Evolutionary conservation across 169 alveolate genomes (phyloP).

Genomic region (Cardiosporidium cionae): DNA sequence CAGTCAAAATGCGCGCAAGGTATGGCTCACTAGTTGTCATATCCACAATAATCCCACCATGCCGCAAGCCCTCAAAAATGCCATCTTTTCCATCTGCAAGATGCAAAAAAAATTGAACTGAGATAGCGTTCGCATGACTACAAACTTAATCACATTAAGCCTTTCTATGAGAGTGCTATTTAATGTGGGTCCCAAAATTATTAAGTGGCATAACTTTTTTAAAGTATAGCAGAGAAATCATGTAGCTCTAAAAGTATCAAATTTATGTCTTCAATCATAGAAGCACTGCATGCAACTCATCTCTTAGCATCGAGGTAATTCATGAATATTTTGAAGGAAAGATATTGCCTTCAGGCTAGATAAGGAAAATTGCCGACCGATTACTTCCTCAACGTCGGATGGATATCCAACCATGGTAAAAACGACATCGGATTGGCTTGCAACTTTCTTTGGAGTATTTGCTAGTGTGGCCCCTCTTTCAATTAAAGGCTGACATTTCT

Average conservation of each 20-base stretch:
- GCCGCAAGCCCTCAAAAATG: conserved; percentile 40
- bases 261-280: too few relatives aligned
- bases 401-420: conserved; percentile 75
- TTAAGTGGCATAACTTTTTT: not conserved
- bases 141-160: not conserved
- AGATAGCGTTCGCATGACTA: not conserved
- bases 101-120: not conserved
- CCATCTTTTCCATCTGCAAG: conserved; percentile 43
- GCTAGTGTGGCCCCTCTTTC: conserved; percentile 53
- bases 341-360: not conserved
- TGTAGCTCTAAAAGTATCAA: not conserved
- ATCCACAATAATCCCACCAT: conserved; percentile 58
- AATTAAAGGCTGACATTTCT: conserved; percentile 54
- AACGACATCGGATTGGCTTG: conserved; percentile 47
- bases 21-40: conserved; percentile 70
- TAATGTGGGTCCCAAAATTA: not conserved
- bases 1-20: conserved; percentile 46
- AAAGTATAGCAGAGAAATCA: not conserved
- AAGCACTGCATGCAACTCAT: too few relatives aligned
- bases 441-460: conserved; percentile 44
- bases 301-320: not conserved
- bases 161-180: not conserved
- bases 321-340: not conserved
- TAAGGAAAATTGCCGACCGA: not conserved
- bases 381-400: conserved; percentile 56